Percentiles rank a stretch among this genome's conserved stretches.
Evolutionary conservation across 352 stramenopile species (phyloP).

Genomic region (Phytopythium aichiense): DNA sequence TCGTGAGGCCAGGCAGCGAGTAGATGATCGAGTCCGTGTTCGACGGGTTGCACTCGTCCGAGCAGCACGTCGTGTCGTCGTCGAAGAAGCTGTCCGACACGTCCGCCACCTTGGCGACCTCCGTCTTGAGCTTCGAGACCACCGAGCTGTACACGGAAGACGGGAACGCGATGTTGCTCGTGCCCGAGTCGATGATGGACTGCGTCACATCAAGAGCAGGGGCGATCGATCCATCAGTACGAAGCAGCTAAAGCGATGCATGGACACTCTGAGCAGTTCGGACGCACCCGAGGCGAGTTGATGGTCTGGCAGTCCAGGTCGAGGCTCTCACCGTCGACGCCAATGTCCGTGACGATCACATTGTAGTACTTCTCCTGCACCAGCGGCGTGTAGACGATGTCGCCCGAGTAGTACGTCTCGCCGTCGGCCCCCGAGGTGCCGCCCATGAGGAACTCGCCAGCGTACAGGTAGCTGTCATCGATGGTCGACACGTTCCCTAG

Average conservation of each 20-base stretch:
- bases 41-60: conserved; percentile 58
- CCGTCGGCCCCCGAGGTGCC: conserved; percentile 40
- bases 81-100: conserved; percentile 63
- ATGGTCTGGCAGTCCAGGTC: conserved; percentile 52
- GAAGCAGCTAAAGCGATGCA: too few relatives aligned
- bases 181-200: conserved; percentile 75
- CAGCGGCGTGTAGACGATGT: conserved; percentile 69
- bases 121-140: conserved; percentile 42
- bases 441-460: conserved; percentile 58
- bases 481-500: conserved; percentile 28
- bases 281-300: conserved; percentile 50
- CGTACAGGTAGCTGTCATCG: conserved; percentile 41
- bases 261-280: not conserved
- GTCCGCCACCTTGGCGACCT: conserved; percentile 43
- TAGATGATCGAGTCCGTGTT: conserved; percentile 56
- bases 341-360: conserved; percentile 68
- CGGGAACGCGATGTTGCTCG: conserved; percentile 78
- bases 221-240: not conserved
- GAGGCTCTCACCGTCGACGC: conserved; percentile 39
- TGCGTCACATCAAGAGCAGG: conserved; percentile 1
- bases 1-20: conserved; percentile 48
- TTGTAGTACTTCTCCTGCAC: conserved; percentile 79
- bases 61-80: conserved; percentile 67
- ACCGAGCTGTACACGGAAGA: conserved; percentile 60
- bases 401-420: conserved; percentile 50